A percentile compares a stretch with the other conserved stretches of the same genome.
Conservation (phyloP, 2,329 filamentous ascomycete genomes). For the Talaromyces sp. region DNA sequence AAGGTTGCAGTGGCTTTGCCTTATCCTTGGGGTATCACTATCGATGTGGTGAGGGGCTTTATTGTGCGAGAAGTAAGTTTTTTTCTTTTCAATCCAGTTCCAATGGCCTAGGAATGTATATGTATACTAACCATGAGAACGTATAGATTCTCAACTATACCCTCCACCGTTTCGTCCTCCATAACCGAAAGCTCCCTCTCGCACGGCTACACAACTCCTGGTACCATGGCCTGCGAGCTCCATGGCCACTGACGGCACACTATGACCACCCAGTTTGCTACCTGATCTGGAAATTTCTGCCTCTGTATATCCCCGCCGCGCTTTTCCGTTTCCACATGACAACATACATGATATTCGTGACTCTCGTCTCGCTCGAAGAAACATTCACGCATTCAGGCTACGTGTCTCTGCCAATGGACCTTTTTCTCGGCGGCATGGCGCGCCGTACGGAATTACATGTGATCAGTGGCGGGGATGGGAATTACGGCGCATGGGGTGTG, state of each 20-base stretch:
- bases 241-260: slow-evolving; percentile 53
- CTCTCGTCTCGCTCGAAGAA: slow-evolving; percentile 54
- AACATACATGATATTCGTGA: slow-evolving; percentile 53
- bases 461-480: slow-evolving; percentile 39
- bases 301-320: slow-evolving; percentile 52
- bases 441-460: slow-evolving; percentile 53
- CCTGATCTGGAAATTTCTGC: slow-evolving; percentile 50
- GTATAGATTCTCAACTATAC: slow-evolving; percentile 49
- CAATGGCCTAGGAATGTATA: background rate
- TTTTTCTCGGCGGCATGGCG: slow-evolving; percentile 55
- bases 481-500: slow-evolving; percentile 43
- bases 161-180: slow-evolving; percentile 67
- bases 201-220: slow-evolving; percentile 50
- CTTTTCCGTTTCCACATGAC: slow-evolving; percentile 57
- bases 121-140: background rate
- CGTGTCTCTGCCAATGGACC: slow-evolving; percentile 51
- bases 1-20: slow-evolving; percentile 56
- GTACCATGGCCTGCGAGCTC: slow-evolving; percentile 51
- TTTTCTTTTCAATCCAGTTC: background rate
- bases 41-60: slow-evolving; percentile 50
- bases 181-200: slow-evolving; percentile 50
- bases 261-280: slow-evolving; percentile 58
- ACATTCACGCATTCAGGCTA: slow-evolving; percentile 58
- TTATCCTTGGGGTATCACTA: slow-evolving; percentile 56
- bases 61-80: slow-evolving; percentile 51